Base-by-base conservation (phyloP, 805 yeast genomes). In the Nematodospora valgi region DNA sequence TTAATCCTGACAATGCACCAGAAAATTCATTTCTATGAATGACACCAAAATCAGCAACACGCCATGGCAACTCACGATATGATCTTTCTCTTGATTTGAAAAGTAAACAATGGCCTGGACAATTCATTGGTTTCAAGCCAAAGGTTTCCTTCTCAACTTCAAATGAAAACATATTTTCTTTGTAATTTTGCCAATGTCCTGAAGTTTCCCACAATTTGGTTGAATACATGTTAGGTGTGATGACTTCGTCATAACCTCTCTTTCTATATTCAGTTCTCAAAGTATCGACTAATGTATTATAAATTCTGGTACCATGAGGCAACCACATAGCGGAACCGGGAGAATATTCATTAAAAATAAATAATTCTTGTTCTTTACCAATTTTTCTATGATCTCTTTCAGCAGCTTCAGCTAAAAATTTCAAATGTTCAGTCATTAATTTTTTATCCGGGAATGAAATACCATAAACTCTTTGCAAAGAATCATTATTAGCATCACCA, bases 241-340 rank as follows among this genome's bases (percentile, higher is more conserved):
- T 91, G 47, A 93, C 98, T 71, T 93, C 99, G 46, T 93, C 96
- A 63, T 85, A 93, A 25, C 97, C 98, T 65, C 98, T 83, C 66
- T 77, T 80, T 57, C 83, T 80, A 68, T 93, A 93, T 70, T 93
- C 95, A 36, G 63, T 58, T 68, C 91, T 79, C 67, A 93, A 59
- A 63, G 87, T 64, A 21, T 85, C 88, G 49, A 80, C 79, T 62
- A 93, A 72, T 40, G 86, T 78, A 65, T 86, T 86, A 76, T 93
- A 93, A 58, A 93, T 93, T 70, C 98, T 84, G 32, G 99, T 81
- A 66, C 99, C 99, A 56, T 91, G 98, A 34, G 99, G 99, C 53
- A 93, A 76, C 98, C 98, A 93, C 79, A 93, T 93, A 41, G 95
- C 89, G 26, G 94, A 80, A 47, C 99, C 99, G 37, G 99, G 99